A percentile compares a stretch with the other conserved stretches of the same genome.
Conservation (phyloP, 495 filamentous ascomycete genomes). For the Beverwykella pulmonaria region DNA sequence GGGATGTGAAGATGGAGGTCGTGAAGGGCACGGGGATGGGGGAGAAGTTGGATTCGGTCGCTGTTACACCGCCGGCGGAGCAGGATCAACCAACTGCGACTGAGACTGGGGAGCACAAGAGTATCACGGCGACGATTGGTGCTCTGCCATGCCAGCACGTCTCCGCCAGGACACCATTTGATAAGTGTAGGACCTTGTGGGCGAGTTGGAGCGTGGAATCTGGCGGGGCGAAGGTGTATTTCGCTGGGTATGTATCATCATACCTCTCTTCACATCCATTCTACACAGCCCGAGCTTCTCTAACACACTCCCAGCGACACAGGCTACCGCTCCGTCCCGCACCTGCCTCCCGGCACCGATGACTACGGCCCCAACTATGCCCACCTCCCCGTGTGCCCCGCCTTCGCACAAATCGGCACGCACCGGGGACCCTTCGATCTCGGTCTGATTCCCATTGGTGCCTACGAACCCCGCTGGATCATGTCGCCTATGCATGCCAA, state of each 20-base stretch:
- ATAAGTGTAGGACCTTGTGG: conserved; percentile 80
- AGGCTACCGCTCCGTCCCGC: conserved; percentile 83
- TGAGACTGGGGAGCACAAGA: conserved; percentile 17
- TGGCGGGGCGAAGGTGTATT: conserved; percentile 73
- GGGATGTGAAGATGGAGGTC: conserved; percentile 63
- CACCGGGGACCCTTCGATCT: conserved; percentile 87
- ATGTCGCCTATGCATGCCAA: conserved; percentile 76
- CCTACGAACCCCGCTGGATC: conserved; percentile 73
- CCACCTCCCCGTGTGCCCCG: conserved; percentile 78
- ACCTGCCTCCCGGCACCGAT: conserved; percentile 62
- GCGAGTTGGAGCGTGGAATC: conserved; percentile 80
- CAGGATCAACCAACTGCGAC: background rate
- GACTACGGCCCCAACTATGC: conserved; percentile 73
- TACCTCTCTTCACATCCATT: background rate
- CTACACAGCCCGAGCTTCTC: background rate
- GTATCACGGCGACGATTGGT: conserved; percentile 73
- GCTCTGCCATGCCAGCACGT: conserved; percentile 88
- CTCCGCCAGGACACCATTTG: conserved; percentile 67
- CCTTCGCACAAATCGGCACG: conserved; percentile 83
- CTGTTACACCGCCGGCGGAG: background rate
- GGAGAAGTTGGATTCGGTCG: background rate
- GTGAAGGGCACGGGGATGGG: background rate
- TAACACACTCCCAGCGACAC: conserved; percentile 51
- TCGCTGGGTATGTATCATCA: conserved; percentile 56
- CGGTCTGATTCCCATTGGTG: conserved; percentile 92